Conservation (phyloP, 1,284 basidiomycete species). For the Neotropicomus parvogracilis region DNA sequence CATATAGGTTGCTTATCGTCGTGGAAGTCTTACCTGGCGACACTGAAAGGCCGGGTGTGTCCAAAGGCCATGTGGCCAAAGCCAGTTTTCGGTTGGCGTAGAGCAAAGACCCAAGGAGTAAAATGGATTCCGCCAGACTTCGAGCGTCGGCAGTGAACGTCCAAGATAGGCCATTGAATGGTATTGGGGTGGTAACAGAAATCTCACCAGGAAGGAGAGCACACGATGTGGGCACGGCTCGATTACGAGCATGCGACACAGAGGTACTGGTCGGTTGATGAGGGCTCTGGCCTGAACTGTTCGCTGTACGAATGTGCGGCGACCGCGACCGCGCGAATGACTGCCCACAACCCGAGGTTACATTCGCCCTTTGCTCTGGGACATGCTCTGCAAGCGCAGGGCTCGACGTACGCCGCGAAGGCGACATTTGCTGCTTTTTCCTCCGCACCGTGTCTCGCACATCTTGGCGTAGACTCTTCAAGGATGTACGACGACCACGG, state of each 20-base stretch:
- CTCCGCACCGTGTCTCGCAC: slow-evolving; percentile 26
- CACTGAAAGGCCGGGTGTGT: slow-evolving; percentile 13
- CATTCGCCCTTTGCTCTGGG: slow-evolving; percentile 22
- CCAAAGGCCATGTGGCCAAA: slow-evolving; percentile 2
- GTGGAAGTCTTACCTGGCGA: slow-evolving; percentile 25
- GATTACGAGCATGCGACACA: slow-evolving; percentile 27
- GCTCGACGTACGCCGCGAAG: slow-evolving; percentile 18
- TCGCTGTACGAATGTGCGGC: slow-evolving; percentile 15
- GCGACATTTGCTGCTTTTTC: slow-evolving; percentile 30
- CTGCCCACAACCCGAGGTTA: slow-evolving; percentile 13
- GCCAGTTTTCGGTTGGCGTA: slow-evolving; percentile 30
- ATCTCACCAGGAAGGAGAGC: slow-evolving; percentile 27
- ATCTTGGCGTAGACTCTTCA: slow-evolving; percentile 26
- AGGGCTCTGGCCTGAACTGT: slow-evolving; percentile 21
- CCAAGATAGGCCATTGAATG: slow-evolving; percentile 16
- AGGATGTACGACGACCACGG: slow-evolving; percentile 30
- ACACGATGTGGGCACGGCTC: slow-evolving; percentile 4
- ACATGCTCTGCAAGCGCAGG: slow-evolving; percentile 19
- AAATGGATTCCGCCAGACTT: slow-evolving; percentile 24
- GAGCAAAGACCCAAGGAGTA: slow-evolving; percentile 32
- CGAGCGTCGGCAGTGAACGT: slow-evolving; percentile 27
- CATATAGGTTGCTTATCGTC: slow-evolving; percentile 3
- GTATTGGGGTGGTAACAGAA: slow-evolving; percentile 19
- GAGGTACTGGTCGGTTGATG: slow-evolving; percentile 12
- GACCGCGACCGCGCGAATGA: slow-evolving; percentile 29